Evolutionary conservation across 192 early-diverging fungal genomes (phyloP), one percentile per base, ranked within the genome.

Genomic region (Mortierella antarctica): DNA sequence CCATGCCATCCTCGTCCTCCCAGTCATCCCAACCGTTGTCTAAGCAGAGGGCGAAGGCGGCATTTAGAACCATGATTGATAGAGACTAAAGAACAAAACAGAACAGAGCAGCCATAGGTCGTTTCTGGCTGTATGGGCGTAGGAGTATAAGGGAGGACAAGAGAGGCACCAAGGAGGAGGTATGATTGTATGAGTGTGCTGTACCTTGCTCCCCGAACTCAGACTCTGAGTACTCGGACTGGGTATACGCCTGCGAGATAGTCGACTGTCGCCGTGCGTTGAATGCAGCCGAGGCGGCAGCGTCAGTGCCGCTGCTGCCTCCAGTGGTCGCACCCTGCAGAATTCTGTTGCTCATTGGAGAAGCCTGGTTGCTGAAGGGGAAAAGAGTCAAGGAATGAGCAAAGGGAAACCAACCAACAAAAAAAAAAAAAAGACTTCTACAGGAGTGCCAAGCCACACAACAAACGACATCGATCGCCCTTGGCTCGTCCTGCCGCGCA

Each of bases 1-100:
- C 66, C 58, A 71, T 71, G 18, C 87, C 85, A 65, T 91, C 90
- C 48, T 89, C 86, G 45, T 92, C 91, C 91, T 92, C 93, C 91
- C 91, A 92, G 54, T 89, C 90, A 41, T 92, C 90, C 87, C 87
- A 88, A 39, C 70, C 61, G 48, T 85, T 79, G 62, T 88, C 87
- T 88, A 50, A 51, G 14, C 20, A 65, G 18, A 39, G 11, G 11
- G 50, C 50, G 11, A 51, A n/a, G 4, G n/a, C n/a, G n/a, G 4
- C 11, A n/a, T 51, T 51, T n/a, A 55, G n/a, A 55, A 56, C 11
- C 57, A 59, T 23, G 42, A 59, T 31, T 31, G 31, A 31, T 31
- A 59, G 57, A 21, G 23, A 58, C 14, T 39, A 58, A 58, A 14
- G 57, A 31, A 23, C 21, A 58, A 4, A 21, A 18, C 4, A 20